Conservation (phyloP, 2,329 filamentous ascomycete genomes). For the Magnaporthales sp. region DNA sequence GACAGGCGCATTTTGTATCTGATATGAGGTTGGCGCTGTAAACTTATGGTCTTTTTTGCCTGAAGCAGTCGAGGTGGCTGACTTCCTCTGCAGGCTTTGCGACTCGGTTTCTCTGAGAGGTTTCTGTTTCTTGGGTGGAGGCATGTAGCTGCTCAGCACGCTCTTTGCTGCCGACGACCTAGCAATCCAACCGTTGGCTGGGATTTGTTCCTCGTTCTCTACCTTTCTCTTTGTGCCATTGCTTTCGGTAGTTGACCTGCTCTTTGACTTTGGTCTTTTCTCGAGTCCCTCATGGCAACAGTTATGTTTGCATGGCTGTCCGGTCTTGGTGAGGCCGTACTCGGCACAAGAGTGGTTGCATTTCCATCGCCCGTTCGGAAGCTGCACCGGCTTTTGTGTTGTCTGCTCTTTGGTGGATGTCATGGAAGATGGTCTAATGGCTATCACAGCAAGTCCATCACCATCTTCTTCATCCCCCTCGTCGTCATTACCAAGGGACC, state of each 20-base stretch:
- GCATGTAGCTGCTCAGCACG: not conserved
- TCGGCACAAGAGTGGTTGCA: conserved; percentile 62
- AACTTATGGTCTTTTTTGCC: not conserved
- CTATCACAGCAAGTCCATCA: not conserved
- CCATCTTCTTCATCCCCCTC: not conserved
- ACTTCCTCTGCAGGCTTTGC: not conserved
- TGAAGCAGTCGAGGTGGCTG: not conserved
- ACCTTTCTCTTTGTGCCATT: not conserved
- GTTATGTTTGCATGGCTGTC: conserved; percentile 53
- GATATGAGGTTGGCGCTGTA: not conserved
- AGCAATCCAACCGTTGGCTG: not conserved
- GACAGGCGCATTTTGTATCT: not conserved
- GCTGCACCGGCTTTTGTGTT: conserved; percentile 32
- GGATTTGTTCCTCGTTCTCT: not conserved
- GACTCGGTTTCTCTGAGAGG: not conserved
- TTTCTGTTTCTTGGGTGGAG: not conserved
- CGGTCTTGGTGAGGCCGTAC: conserved; percentile 24
- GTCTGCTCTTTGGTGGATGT: not conserved
- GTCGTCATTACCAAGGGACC: not conserved
- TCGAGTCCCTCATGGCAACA: conserved; percentile 67
- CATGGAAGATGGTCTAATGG: not conserved
- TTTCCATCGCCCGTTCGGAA: conserved; percentile 63
- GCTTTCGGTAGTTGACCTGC: not conserved
- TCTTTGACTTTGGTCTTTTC: conserved; percentile 42
- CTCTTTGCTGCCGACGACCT: not conserved